Percentiles rank a stretch among this genome's conserved stretches.
These are phyloP conservation scores for Penicillium psychrofluorescens DNA, from an alignment of 495 filamentous ascomycete genomes.

Conservation along the genomic window DNA sequence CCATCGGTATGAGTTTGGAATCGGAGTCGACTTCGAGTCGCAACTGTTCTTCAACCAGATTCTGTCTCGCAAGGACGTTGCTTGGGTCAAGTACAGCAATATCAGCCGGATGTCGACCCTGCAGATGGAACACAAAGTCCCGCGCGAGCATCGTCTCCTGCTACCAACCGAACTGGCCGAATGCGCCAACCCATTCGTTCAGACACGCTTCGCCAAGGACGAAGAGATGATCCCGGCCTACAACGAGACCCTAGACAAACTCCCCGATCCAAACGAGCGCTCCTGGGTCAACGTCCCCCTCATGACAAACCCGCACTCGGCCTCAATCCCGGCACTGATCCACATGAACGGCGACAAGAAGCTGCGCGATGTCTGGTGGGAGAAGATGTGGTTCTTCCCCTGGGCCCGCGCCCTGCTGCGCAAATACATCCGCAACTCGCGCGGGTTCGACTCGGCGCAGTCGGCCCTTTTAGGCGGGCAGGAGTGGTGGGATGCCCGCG, in stretches of 20 bases:
- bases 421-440: constrained; percentile 39
- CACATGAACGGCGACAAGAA: constrained; percentile 42
- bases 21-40: constrained; percentile 51
- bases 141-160: constrained; percentile 34
- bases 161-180: constrained; percentile 36
- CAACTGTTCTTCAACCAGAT: constrained; percentile 47
- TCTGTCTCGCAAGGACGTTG: constrained; percentile 35
- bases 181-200: constrained; percentile 32
- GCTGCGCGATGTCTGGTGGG: constrained; percentile 42
- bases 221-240: constrained; percentile 27
- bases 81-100: constrained; percentile 42
- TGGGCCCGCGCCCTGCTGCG: constrained; percentile 46
- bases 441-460: constrained; percentile 35
- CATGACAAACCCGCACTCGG: constrained; percentile 45
- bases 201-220: constrained; percentile 22
- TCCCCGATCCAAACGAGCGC: constrained; percentile 25
- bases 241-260: constrained; percentile 35
- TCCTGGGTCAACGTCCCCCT: constrained; percentile 46
- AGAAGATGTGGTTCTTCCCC: constrained; percentile 50
- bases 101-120: constrained; percentile 29
- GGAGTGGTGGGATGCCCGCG: constrained; percentile 46
- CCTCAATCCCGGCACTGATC: constrained; percentile 39
- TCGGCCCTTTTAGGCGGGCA: constrained; percentile 41
- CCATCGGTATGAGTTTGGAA: constrained; percentile 48
- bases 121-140: constrained; percentile 34